A percentile compares a stretch with the other conserved stretches of the same genome.
Evolutionary conservation across 2,329 filamentous ascomycete genomes (phyloP).

Genomic region (Capronia coronata): DNA sequence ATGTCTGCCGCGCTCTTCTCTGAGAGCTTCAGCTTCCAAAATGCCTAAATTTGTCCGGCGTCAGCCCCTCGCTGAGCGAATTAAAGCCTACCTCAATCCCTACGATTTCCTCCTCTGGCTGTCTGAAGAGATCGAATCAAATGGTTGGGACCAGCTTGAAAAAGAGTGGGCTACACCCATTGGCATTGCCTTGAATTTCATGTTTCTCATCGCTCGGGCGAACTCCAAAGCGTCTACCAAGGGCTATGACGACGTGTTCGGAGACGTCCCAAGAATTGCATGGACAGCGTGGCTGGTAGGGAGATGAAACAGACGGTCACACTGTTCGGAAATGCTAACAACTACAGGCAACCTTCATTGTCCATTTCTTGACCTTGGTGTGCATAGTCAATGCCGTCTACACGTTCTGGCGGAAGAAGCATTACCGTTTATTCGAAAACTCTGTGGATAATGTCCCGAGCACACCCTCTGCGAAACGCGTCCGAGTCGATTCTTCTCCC

Average conservation of each 20-base stretch:
- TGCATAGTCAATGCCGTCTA: slow-evolving; percentile 74
- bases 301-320: neutral
- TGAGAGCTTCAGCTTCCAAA: slow-evolving; percentile 40
- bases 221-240: slow-evolving; percentile 56
- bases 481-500: slow-evolving; percentile 80
- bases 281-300: slow-evolving; percentile 63
- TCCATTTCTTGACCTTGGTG: slow-evolving; percentile 61
- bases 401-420: slow-evolving; percentile 71
- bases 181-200: slow-evolving; percentile 68
- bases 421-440: slow-evolving; percentile 86
- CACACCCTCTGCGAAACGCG: slow-evolving; percentile 81
- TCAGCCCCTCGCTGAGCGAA: slow-evolving; percentile 70
- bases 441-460: slow-evolving; percentile 67
- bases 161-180: slow-evolving; percentile 68
- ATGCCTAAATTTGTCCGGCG: slow-evolving; percentile 79
- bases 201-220: slow-evolving; percentile 75
- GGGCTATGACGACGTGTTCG: slow-evolving; percentile 74
- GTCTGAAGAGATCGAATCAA: slow-evolving; percentile 85
- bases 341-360: slow-evolving; percentile 58
- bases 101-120: slow-evolving; percentile 86
- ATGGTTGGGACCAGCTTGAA: slow-evolving; percentile 75
- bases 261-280: slow-evolving; percentile 55
- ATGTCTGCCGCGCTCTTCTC: slow-evolving; percentile 68
- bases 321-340: neutral
- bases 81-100: slow-evolving; percentile 74